Conservation (phyloP, 257 asterid species). For the Voacanga thouarsii region DNA sequence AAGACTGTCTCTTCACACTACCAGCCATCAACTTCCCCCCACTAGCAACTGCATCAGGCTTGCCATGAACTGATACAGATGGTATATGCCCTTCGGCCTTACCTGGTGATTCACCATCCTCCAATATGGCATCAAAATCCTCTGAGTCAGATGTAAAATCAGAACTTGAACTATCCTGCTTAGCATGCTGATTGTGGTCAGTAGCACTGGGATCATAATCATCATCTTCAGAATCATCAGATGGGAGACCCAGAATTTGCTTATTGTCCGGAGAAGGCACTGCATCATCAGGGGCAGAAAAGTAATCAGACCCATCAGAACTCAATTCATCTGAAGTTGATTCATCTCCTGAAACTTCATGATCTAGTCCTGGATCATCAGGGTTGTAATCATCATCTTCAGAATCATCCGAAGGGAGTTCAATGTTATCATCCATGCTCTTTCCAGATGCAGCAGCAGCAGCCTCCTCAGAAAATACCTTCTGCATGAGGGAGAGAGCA, state of each 20-base stretch:
- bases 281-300: slow-evolving; percentile 39
- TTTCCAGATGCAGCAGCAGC: slow-evolving; percentile 76
- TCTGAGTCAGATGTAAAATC: slow-evolving; percentile 94
- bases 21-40: slow-evolving; percentile 33
- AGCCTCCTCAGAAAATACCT: slow-evolving; percentile 92
- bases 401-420: slow-evolving; percentile 76
- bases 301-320: slow-evolving; percentile 56
- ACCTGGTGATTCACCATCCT: slow-evolving; percentile 36
- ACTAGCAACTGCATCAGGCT: slow-evolving; percentile 15
- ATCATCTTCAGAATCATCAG: slow-evolving; percentile 95
- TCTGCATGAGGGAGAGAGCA: slow-evolving; percentile 48
- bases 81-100: slow-evolving; percentile 31
- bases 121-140: slow-evolving; percentile 59
- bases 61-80: slow-evolving; percentile 21
- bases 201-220: slow-evolving; percentile 74
- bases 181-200: slow-evolving; percentile 37
- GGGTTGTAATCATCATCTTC: slow-evolving; percentile 94
- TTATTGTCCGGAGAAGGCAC: slow-evolving; percentile 36
- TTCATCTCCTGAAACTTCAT: slow-evolving; percentile 45
- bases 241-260: slow-evolving; percentile 49
- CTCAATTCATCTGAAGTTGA: slow-evolving; percentile 49
- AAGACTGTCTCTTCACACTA: slow-evolving; percentile 32
- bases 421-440: slow-evolving; percentile 52
- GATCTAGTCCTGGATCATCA: slow-evolving; percentile 48
- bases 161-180: slow-evolving; percentile 68